phyloP scores from a whole-genome alignment of 2,329 filamentous ascomycete species.

The Gaeumannomyces sp. region DNA sequence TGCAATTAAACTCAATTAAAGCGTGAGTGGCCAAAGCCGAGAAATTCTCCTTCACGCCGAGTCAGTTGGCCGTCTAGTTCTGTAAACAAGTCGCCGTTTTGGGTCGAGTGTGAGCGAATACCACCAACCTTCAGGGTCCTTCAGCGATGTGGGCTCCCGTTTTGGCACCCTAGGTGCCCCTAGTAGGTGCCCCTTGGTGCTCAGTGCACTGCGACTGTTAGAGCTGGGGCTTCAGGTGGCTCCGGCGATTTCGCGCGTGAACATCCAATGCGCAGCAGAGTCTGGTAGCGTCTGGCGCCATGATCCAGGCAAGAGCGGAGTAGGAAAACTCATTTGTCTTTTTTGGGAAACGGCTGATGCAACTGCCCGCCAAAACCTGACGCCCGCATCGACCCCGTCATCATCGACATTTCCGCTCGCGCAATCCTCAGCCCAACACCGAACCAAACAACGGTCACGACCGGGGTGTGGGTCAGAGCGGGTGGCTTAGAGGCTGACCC shows the following conservation, averaged over 20 bases:
- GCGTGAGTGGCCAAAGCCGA: not conserved
- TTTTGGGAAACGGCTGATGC: not conserved
- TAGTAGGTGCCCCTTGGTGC: too few relatives aligned
- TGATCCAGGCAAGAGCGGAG: not conserved
- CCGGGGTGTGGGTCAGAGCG: not conserved
- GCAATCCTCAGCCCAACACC: not conserved
- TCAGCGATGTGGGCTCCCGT: too few relatives aligned
- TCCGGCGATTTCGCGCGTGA: not conserved
- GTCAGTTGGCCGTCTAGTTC: not conserved
- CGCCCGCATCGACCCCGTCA: not conserved
- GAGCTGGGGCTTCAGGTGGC: not conserved
- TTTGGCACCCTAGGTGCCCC: too few relatives aligned
- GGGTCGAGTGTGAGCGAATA: too few relatives aligned
- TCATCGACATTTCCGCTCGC: not conserved
- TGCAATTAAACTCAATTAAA: not conserved
- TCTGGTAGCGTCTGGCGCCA: not conserved
- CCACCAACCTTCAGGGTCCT: too few relatives aligned
- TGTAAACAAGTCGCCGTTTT: too few relatives aligned
- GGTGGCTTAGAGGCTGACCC: not conserved
- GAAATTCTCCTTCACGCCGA: not conserved
- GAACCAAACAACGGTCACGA: too few relatives aligned
- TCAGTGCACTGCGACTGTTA: not conserved
- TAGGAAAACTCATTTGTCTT: too few relatives aligned
- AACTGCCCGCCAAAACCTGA: not conserved
- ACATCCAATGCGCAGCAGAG: not conserved